Percentiles rank a stretch among this genome's conserved stretches.
Evolutionary conservation across 78 protist species (phyloP).

Genomic region (Tieghemostelium lacteum): DNA sequence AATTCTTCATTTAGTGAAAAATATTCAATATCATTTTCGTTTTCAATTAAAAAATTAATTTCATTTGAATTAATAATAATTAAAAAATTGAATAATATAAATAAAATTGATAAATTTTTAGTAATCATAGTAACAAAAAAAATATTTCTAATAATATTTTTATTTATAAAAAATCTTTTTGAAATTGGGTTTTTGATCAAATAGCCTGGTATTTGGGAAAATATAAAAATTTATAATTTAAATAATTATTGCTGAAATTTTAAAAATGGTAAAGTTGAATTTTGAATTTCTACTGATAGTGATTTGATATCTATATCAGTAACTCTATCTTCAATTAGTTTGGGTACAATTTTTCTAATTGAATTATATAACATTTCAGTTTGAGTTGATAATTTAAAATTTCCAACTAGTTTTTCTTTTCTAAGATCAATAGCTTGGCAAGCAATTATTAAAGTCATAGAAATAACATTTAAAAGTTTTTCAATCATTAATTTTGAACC

Average conservation of each 20-base stretch:
- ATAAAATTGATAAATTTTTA: background rate
- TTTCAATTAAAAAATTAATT: background rate
- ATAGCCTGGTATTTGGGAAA: no score
- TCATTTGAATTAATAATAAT: background rate
- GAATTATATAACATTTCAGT: background rate
- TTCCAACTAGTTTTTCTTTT: background rate
- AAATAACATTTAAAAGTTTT: background rate
- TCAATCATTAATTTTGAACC: background rate
- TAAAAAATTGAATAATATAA: constrained; percentile 1
- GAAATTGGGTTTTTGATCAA: no score
- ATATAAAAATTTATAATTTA: constrained; percentile 1
- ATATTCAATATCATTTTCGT: background rate
- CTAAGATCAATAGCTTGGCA: constrained; percentile 3
- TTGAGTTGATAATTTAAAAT: background rate
- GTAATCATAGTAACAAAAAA: background rate
- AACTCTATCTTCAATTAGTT: background rate
- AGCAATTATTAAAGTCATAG: constrained; percentile 14
- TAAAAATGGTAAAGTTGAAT: background rate
- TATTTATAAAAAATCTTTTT: no score
- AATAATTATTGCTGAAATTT: background rate
- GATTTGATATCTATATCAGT: constrained; percentile 6
- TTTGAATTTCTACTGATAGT: background rate
- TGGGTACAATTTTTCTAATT: background rate
- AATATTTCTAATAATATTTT: background rate
- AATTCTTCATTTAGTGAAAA: constrained; percentile 16